phyloP scores from a whole-genome alignment of 768 basidiomycete genomes.

The Psilocybe tampanensis region DNA sequence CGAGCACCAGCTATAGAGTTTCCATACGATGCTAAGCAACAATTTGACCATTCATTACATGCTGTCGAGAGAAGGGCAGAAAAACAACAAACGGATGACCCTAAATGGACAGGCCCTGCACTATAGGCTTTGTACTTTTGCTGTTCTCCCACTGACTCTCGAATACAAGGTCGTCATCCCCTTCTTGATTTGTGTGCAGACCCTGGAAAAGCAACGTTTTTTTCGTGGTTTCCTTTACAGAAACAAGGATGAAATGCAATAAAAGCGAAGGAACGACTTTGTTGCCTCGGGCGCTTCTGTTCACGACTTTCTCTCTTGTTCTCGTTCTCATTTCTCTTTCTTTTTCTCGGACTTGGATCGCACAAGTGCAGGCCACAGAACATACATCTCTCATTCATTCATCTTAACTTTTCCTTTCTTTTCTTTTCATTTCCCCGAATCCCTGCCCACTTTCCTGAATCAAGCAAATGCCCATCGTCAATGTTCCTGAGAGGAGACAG shows the following conservation, averaged over 20 bases:
- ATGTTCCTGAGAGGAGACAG: background rate
- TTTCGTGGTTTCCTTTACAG: constrained; percentile 1
- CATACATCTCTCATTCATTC: background rate
- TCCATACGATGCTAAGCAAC: background rate
- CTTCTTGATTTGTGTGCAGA: background rate
- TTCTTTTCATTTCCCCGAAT: too few relatives aligned
- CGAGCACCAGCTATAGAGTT: too few relatives aligned
- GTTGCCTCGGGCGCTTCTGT: background rate
- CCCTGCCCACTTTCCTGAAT: too few relatives aligned
- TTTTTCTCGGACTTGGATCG: background rate
- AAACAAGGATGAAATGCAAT: constrained; percentile 2
- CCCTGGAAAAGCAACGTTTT: too few relatives aligned
- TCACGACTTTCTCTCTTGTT: background rate
- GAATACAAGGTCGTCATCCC: background rate
- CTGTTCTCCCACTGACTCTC: background rate
- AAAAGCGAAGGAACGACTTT: background rate
- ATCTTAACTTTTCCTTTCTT: too few relatives aligned
- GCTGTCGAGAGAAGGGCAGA: too few relatives aligned
- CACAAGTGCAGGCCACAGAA: constrained; percentile 15
- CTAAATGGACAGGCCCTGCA: background rate
- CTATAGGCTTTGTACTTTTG: background rate
- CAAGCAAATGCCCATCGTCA: background rate
- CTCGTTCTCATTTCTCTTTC: background rate
- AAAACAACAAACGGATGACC: too few relatives aligned
- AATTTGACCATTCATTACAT: too few relatives aligned